Evolutionary conservation across 371 early-diverging fungal genomes (phyloP), one percentile per base, ranked within the genome.

Genomic region (Lichtheimia ramosa): DNA sequence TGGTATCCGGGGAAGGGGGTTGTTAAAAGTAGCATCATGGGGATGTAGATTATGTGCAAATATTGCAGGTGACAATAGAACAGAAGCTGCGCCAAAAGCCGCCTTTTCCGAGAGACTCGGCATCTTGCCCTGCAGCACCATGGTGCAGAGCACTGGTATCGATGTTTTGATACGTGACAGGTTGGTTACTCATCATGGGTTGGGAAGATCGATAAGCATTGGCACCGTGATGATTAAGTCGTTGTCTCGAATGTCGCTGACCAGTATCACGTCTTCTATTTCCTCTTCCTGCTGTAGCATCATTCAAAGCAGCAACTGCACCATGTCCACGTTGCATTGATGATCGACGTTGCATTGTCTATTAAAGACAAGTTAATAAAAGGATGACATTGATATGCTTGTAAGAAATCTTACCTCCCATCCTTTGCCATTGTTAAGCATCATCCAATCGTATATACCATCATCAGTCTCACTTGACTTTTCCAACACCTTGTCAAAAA

Each of bases 371-470:
- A 3, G 52, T n/a, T 3, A 10, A 52, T 12, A 6, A 15, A 16
- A 34, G n/a, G 6, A 24, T 24, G 10, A 14, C 14, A n/a, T 34
- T 15, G 15, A 27, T 24, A 13, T 0, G 15, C 6, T 16, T 0
- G 10, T 13, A 15, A 39, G 15, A 23, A 10, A 4, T 51, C 58
- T 66, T 73, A 74, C 73, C 73, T 83, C 83, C 74, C 77, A 78
- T 7, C 82, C 81, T 51, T 79, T 81, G 57, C 82, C 81, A 56
- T 75, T 75, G 58, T 81, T 83, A 8, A 87, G 69, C 50, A 91
- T 63, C 91, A 94, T 93, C 98, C 98, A 97, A 71, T 97, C 98
- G 66, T 89, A 96, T n/a, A 94, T 80, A 24, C 93, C 93, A 68
- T 96, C 96, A 66, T 96, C 96, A 7, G 70, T 75, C 55, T 92